Evolutionary conservation across 805 yeast genomes (phyloP).

Genomic region (Lipomyces oligophaga): DNA sequence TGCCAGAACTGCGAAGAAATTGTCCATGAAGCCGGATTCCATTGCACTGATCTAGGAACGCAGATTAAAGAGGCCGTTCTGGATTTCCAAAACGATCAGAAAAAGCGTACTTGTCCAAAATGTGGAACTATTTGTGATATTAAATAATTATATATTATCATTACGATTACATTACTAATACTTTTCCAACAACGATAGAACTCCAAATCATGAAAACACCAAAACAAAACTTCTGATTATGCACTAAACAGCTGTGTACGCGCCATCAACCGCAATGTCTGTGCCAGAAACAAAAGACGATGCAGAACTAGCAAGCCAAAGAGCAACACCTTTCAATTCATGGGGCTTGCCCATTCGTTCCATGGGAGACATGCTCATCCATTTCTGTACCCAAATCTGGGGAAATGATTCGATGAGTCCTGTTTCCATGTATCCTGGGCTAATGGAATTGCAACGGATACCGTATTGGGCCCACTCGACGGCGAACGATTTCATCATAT

Average conservation of each 20-base stretch:
- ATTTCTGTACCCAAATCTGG: conserved; percentile 58
- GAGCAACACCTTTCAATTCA: conserved; percentile 72
- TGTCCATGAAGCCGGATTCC: conserved; percentile 66
- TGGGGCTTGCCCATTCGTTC: conserved; percentile 81
- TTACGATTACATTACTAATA: no score
- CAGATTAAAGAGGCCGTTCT: conserved; percentile 82
- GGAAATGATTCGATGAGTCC: conserved; percentile 49
- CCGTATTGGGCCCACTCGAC: conserved; percentile 69
- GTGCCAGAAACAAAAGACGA: conserved; percentile 80
- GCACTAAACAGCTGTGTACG: conserved; percentile 78
- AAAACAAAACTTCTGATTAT: no score
- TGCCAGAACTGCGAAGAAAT: conserved; percentile 64
- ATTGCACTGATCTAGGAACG: conserved; percentile 78
- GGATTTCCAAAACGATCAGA: conserved; percentile 58
- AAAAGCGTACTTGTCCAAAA: conserved; percentile 63
- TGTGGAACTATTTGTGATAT: conserved; percentile 55
- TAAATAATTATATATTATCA: no score
- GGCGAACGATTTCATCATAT: conserved; percentile 59
- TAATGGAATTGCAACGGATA: conserved; percentile 61
- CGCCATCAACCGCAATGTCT: conserved; percentile 80
- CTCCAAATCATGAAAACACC: no score
- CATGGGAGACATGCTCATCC: conserved; percentile 37
- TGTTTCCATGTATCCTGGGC: conserved; percentile 67
- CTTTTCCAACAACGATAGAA: no score
- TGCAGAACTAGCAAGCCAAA: conserved; percentile 72